Evolutionary conservation across 2,329 filamentous ascomycete species (phyloP).

Genomic region (Colletotrichum sp.): DNA sequence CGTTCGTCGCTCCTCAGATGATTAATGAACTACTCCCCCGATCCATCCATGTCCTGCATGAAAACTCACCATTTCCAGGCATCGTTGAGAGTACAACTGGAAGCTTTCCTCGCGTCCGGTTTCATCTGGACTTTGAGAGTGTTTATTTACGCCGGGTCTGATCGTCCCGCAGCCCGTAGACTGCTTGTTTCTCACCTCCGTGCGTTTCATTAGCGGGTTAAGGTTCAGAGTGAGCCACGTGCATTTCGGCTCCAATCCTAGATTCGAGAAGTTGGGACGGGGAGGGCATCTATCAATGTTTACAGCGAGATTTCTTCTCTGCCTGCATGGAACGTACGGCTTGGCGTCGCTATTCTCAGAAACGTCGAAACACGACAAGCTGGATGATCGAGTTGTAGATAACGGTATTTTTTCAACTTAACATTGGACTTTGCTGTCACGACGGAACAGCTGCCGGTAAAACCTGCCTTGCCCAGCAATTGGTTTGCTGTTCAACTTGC

Average conservation of each 20-base stretch:
- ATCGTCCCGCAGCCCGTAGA: background rate
- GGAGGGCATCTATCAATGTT: background rate
- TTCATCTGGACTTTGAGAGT: background rate
- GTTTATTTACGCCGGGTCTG: background rate
- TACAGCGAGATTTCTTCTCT: background rate
- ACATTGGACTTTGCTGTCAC: background rate
- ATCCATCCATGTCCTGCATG: background rate
- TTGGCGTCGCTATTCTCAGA: background rate
- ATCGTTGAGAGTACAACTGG: background rate
- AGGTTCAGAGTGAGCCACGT: background rate
- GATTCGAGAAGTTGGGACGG: background rate
- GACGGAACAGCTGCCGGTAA: background rate
- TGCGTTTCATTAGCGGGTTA: background rate
- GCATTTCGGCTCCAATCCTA: background rate
- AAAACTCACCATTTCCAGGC: background rate
- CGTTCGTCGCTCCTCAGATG: background rate
- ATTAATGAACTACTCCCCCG: background rate
- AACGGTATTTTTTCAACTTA: fast-evolving
- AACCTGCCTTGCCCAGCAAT: background rate
- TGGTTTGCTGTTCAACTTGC: fast-evolving
- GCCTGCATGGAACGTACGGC: background rate
- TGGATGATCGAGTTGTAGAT: background rate
- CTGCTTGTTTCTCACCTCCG: background rate
- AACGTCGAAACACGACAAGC: background rate
- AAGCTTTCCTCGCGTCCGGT: background rate